Evolutionary conservation across 345 rosid species (phyloP), one percentile per base, ranked within the genome.

Genomic region (Boechera stricta): DNA sequence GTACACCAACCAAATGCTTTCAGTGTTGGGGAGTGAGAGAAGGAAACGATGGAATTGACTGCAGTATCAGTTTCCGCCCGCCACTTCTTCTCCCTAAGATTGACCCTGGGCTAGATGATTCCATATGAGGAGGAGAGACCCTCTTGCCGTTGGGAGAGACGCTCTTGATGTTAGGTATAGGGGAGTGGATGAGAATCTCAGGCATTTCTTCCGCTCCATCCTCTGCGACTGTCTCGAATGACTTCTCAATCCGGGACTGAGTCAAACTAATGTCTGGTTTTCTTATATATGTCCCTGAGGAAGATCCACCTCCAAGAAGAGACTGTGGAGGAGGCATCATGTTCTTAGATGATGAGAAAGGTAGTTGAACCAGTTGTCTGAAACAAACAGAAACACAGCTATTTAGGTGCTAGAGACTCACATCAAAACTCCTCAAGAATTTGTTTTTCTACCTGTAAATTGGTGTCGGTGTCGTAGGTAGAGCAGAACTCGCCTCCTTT

Each of bases 121-220:
- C 85, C 8, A 69, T 58, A 42, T 87, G 86, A 8, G 97, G 98
- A 39, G 97, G 93, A 77, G 98, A 90, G 66, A 96, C 88, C 81
- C 99, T 93, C 90, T 93, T 96, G 68, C 95, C 83, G 72, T 93
- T 96, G 49, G 99, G 98, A 69, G 98, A 92, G 64, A 78, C 79
- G 9, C 85, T 77, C 82, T 90, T 96, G 62, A 81, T 45, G 51
- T 78, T 84, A 2, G 80, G 52, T 13, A 48, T 56, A 4, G 93
- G 91, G 2, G 82, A 67, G 18, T 67, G 59, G 29, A 47, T 61
- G 29, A 95, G 88, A 73, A 88, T 86, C 74, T 89, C 92, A 0
- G 97, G 97, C 78, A 90, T 84, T 24, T 73, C 67, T 71, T 71
- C 66, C 26, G 28, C 52, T 57, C 85, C 83, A 2, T 88, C 91